Conservation (phyloP, 768 basidiomycete genomes). For the Naganishia onofrii region DNA sequence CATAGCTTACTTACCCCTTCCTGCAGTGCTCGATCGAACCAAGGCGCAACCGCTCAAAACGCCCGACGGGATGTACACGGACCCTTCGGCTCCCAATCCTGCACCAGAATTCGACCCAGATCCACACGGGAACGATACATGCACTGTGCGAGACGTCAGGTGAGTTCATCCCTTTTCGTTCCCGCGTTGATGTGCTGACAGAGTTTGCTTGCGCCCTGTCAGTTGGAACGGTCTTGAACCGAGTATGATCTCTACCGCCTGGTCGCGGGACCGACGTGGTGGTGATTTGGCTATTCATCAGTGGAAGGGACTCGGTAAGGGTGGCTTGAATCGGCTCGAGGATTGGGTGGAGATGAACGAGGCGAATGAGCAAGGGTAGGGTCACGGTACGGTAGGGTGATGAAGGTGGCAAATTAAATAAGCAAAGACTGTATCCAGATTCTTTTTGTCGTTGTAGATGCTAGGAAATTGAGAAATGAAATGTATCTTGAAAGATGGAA, state of each 20-base stretch:
- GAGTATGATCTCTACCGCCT: conserved; percentile 84
- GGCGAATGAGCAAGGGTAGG: conserved; percentile 42
- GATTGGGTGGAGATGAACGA: conserved; percentile 68
- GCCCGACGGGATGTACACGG: conserved; percentile 50
- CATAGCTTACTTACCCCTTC: not conserved
- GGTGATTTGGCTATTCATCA: conserved; percentile 88
- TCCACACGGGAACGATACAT: conserved; percentile 38
- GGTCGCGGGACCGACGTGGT: conserved; percentile 54
- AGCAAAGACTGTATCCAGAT: not conserved
- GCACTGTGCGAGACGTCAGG: conserved; percentile 86
- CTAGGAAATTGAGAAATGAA: not conserved
- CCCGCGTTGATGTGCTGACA: no score
- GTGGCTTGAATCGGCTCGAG: conserved; percentile 58
- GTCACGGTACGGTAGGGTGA: not conserved
- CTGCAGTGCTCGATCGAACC: conserved; percentile 69
- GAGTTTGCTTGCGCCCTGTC: not conserved
- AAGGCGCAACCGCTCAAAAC: conserved; percentile 66
- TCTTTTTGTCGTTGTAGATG: not conserved
- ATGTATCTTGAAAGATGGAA: not conserved
- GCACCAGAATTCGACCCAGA: conserved; percentile 40
- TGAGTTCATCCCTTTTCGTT: not conserved
- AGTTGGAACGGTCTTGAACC: conserved; percentile 88
- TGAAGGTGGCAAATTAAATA: not conserved
- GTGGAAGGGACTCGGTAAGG: conserved; percentile 88
- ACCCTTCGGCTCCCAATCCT: conserved; percentile 67